Conservation (phyloP, 2,329 filamentous ascomycete species). For the Diaporthe nobilis region DNA sequence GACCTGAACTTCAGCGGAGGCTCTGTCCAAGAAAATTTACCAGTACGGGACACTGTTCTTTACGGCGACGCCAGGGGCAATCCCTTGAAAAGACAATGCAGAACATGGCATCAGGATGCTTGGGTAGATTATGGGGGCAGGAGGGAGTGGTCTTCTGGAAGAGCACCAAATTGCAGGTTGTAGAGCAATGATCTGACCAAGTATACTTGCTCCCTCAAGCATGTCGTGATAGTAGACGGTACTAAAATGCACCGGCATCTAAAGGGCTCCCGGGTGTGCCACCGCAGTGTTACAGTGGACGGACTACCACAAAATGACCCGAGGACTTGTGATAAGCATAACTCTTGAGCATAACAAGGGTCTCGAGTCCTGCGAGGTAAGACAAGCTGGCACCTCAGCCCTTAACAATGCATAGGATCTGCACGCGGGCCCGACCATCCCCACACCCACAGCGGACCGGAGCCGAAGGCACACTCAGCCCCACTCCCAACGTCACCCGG, state of each 20-base stretch:
- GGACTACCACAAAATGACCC: slow-evolving; percentile 18
- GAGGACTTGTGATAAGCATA: slow-evolving; percentile 19
- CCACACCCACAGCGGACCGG: slow-evolving; percentile 24
- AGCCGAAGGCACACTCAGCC: slow-evolving; percentile 19
- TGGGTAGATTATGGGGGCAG: too few relatives aligned
- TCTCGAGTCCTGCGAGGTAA: background rate
- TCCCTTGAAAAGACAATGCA: background rate
- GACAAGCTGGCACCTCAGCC: slow-evolving; percentile 2
- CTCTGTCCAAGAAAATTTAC: background rate
- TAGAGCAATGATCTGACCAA: background rate
- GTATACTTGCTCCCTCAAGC: background rate
- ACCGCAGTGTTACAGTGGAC: background rate
- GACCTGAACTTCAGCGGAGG: background rate
- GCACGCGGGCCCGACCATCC: slow-evolving; percentile 26
- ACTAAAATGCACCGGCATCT: background rate
- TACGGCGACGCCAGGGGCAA: background rate
- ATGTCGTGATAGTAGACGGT: background rate
- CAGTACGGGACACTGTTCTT: background rate
- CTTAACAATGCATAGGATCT: slow-evolving; percentile 9
- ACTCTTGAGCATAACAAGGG: slow-evolving; percentile 5
- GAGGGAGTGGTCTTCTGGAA: background rate
- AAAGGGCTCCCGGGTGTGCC: background rate
- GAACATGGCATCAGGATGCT: background rate
- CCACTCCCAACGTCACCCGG: slow-evolving; percentile 25
- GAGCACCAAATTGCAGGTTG: background rate